These are phyloP conservation scores for Bruguiera gymnorhiza DNA, from an alignment of 345 rosid species.

Conservation along the genomic window DNA sequence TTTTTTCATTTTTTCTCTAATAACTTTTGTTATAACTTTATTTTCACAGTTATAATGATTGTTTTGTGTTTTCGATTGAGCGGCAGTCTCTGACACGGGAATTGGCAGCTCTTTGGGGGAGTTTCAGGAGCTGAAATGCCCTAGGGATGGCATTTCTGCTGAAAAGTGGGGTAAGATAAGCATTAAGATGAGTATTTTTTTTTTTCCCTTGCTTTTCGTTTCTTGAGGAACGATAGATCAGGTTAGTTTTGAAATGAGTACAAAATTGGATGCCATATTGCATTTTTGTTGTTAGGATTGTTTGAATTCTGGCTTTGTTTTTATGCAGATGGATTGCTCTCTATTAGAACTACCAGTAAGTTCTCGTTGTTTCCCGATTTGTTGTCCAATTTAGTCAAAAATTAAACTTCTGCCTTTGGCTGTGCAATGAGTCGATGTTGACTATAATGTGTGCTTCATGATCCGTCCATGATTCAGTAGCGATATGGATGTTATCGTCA, in stretches of 20 bases:
- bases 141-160: conserved; percentile 22
- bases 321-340: conserved; percentile 72
- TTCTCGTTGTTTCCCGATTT: conserved; percentile 14
- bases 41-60: too few relatives aligned
- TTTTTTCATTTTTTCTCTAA: too few relatives aligned
- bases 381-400: not conserved
- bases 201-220: not conserved
- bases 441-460: too few relatives aligned
- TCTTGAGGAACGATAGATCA: not conserved
- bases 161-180: conserved; percentile 53
- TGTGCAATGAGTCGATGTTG: too few relatives aligned
- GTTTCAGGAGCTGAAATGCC: conserved; percentile 44
- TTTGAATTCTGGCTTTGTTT: conserved; percentile 8
- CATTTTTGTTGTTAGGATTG: not conserved
- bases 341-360: conserved; percentile 74
- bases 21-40: too few relatives aligned
- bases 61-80: not conserved
- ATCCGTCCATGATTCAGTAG: too few relatives aligned
- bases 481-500: too few relatives aligned
- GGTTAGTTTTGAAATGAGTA: too few relatives aligned
- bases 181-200: not conserved
- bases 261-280: not conserved
- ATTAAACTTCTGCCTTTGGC: too few relatives aligned
- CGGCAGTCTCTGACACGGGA: conserved; percentile 77
- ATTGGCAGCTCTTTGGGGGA: conserved; percentile 58